Base-by-base conservation (phyloP, 768 basidiomycete genomes). In the Trametes maxima region DNA sequence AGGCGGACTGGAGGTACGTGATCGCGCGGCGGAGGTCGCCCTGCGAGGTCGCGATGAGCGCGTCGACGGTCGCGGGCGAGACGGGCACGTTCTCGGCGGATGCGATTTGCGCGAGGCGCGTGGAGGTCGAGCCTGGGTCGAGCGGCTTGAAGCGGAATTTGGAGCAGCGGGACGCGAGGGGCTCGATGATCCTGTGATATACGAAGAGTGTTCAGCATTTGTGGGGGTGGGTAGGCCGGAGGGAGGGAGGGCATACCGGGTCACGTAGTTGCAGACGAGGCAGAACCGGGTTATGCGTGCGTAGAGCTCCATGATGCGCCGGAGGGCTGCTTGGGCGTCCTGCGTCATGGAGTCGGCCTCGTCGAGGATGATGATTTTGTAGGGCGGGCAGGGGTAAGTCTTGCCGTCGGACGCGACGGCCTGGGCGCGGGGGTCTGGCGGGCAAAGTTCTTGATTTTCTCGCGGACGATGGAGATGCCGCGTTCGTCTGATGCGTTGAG, bases 291-390 rank as follows among this genome's bases (percentile, higher is more conserved):
- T 99, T 72, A 98, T 98, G 57, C 90, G 84, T 17, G 93, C 93
- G 69, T 98, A 95, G n/a, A 88, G 95, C 75, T 99, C 97, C 97
- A 99, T 99, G 72, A 98, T 98, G n/a, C 97, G 85, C 43, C 97
- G 83, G 42, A 99, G 79, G 0, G 97, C 97, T 36, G 90, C 95
- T 73, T 99, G 97, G 5, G 97, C 97, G 71, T 99, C 97, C 76
- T 98, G 96, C 5, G 97, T 99, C 97, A 99, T 99, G 5, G 94
- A 96, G 74, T 99, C 97, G 21, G 97, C 97, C 76, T 99, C 97
- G 69, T 99, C 97, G 24, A 99, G 85, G 64, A 99, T 98, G 71
- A 99, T 90, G 65, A 99, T 96, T 73, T 99, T 99, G 80, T 93
- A 99, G 0, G 97, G 97, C 14, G 97, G 97, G 72, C 92, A 96